These are phyloP conservation scores for Oryza glaberrima DNA, from an alignment of 176 grass and related monocot genomes.

Conservation along the genomic window DNA sequence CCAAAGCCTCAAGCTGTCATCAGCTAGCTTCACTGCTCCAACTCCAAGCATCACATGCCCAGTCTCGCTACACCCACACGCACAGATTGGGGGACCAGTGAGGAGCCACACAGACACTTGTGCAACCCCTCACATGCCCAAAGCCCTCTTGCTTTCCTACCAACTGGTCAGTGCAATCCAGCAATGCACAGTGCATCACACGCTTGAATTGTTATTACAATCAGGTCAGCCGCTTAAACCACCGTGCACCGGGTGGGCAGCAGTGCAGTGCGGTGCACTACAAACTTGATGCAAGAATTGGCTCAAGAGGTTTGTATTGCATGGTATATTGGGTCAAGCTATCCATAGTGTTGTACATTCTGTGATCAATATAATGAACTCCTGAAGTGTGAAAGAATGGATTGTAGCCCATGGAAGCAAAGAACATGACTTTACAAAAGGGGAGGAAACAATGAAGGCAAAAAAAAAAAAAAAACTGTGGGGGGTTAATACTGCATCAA, in stretches of 20 bases:
- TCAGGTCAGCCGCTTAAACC: not conserved
- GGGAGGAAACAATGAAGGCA: not conserved
- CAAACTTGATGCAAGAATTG: slow-evolving; percentile 17
- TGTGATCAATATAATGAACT: slow-evolving; percentile 13
- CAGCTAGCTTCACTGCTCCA: not conserved
- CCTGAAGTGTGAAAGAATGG: slow-evolving; percentile 53
- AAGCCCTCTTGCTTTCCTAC: not conserved
- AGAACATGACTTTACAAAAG: slow-evolving; percentile 51
- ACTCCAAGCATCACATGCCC: not conserved
- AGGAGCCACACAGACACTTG: not conserved
- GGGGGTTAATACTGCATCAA: slow-evolving; percentile 24
- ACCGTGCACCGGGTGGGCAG: not conserved
- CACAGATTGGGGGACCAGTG: slow-evolving; percentile 9
- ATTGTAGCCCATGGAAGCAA: slow-evolving; percentile 49
- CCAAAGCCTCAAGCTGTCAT: not conserved
- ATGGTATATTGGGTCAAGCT: slow-evolving; percentile 24
- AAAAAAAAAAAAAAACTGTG: not conserved
- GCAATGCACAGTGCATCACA: not conserved
- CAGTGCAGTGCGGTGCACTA: not conserved
- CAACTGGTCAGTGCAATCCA: not conserved
- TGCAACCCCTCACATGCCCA: not conserved
- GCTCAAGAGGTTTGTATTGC: slow-evolving; percentile 15
- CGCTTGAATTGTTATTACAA: not conserved
- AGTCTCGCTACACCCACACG: not conserved
- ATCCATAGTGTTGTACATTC: slow-evolving; percentile 29